A percentile compares a stretch with the other conserved stretches of the same genome.
phyloP scores from a whole-genome alignment of 1,284 basidiomycete genomes.

The Moesziomyces antarcticus region DNA sequence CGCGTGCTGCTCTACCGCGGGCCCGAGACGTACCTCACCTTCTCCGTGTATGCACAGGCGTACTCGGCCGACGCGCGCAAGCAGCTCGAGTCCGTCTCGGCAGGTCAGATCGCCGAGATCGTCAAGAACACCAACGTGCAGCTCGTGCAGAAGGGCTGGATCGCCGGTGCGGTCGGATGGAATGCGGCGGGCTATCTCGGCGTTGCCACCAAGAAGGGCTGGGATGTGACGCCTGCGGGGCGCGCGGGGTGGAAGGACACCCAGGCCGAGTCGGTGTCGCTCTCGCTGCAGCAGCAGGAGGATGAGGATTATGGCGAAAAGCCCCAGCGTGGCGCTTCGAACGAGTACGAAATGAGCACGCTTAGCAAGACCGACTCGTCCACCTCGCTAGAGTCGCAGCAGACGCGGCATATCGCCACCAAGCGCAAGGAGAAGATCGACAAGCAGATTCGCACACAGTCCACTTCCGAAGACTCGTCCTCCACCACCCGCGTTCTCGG shows the following conservation, averaged over 20 bases:
- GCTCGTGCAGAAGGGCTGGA: constrained; percentile 55
- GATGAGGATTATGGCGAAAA: constrained; percentile 44
- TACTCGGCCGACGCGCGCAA: constrained; percentile 41
- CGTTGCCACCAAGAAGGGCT: constrained; percentile 39
- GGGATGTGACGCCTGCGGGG: constrained; percentile 46
- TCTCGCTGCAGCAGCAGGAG: constrained; percentile 33
- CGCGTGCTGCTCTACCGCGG: constrained; percentile 56
- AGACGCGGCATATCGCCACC: constrained; percentile 28
- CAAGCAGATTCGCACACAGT: constrained; percentile 40
- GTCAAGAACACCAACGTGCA: constrained; percentile 40
- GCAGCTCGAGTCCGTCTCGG: constrained; percentile 24
- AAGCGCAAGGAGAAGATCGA: constrained; percentile 45
- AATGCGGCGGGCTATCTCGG: constrained; percentile 47
- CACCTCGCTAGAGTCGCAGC: constrained; percentile 3
- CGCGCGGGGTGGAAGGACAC: constrained; percentile 42
- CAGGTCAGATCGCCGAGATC: constrained; percentile 12
- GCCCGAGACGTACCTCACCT: constrained; percentile 52
- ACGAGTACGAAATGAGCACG: constrained; percentile 46
- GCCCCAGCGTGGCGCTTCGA: constrained; percentile 9
- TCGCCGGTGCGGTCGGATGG: constrained; percentile 57
- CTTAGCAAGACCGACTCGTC: constrained; percentile 12
- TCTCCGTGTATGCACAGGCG: constrained; percentile 46
- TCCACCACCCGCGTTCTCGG: constrained; percentile 29
- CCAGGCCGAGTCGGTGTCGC: constrained; percentile 13
- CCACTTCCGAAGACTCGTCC: constrained; percentile 17